Conservation (phyloP, 345 rosid genomes). For the Gossypium turneri region DNA sequence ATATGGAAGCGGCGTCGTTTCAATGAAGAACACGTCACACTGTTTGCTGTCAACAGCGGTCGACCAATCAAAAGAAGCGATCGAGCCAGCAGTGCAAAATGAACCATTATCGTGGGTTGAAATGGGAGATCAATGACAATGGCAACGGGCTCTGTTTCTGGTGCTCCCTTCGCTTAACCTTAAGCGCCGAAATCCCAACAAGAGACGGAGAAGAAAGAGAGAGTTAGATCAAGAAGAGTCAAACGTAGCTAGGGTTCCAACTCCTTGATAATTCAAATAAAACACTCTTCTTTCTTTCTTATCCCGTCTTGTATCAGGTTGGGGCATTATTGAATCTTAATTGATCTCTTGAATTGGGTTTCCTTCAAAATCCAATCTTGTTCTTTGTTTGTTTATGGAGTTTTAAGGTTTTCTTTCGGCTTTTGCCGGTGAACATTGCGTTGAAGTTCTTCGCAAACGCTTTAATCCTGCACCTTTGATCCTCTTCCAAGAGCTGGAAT, state of each 20-base stretch:
- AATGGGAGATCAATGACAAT: too few relatives aligned
- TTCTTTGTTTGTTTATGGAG: slow-evolving; percentile 21
- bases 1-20: background rate
- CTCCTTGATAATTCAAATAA: slow-evolving; percentile 9
- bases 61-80: slow-evolving; percentile 8
- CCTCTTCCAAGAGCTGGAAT: slow-evolving; percentile 16
- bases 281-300: slow-evolving; percentile 15
- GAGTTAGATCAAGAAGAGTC: slow-evolving; percentile 24
- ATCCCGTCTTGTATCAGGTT: slow-evolving; percentile 24
- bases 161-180: background rate
- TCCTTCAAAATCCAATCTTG: slow-evolving; percentile 27
- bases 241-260: slow-evolving; percentile 1
- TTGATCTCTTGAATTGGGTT: slow-evolving; percentile 33
- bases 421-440: slow-evolving; percentile 5
- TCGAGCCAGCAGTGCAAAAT: slow-evolving; percentile 7
- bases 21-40: background rate
- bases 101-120: background rate
- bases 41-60: background rate
- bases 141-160: background rate
- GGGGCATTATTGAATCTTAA: slow-evolving; percentile 11
- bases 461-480: background rate
- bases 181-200: background rate
- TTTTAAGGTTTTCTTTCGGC: slow-evolving; percentile 16
- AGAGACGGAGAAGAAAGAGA: background rate
- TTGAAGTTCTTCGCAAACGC: slow-evolving; percentile 20